phyloP scores from a whole-genome alignment of 148 eudicot genomes.

The Camellia lanceoleosa region DNA sequence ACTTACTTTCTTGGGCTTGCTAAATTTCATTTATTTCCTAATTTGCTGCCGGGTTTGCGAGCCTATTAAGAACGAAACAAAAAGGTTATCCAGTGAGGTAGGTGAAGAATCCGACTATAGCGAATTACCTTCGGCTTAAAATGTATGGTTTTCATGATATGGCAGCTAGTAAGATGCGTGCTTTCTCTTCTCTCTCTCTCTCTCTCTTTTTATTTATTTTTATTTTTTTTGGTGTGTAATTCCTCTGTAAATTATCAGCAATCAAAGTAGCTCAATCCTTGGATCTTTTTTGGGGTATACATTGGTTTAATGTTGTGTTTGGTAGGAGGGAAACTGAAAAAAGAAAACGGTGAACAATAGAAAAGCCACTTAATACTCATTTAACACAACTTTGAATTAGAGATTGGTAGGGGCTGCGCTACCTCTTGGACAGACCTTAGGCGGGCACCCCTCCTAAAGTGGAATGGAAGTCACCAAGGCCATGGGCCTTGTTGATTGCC shows the following conservation, averaged over 20 bases:
- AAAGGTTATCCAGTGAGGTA: neutral
- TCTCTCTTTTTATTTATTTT: too few species aligned
- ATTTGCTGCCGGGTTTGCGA: conserved; percentile 19
- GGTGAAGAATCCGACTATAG: conserved; percentile 11
- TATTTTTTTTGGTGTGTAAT: too few species aligned
- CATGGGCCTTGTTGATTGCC: neutral
- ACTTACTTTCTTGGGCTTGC: conserved; percentile 12
- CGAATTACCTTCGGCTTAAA: conserved; percentile 2
- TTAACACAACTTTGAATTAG: too few species aligned
- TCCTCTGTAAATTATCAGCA: neutral
- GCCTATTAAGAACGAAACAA: neutral
- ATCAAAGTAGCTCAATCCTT: neutral
- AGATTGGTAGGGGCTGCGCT: too few species aligned
- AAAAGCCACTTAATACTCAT: too few species aligned
- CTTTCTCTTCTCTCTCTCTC: neutral
- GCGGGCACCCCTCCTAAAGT: neutral
- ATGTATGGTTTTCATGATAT: neutral
- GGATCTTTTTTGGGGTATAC: neutral
- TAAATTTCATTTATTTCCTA: conserved; percentile 20
- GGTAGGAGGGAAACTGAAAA: too few species aligned
- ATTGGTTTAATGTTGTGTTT: too few species aligned
- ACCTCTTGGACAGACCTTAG: neutral
- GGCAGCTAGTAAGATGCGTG: too few species aligned
- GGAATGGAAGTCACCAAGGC: neutral
- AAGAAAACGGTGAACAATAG: too few species aligned